Percentiles rank a stretch among this genome's conserved stretches.
Evolutionary conservation across 257 asterid species (phyloP).

Genomic region (Solanum gracilifrons): DNA sequence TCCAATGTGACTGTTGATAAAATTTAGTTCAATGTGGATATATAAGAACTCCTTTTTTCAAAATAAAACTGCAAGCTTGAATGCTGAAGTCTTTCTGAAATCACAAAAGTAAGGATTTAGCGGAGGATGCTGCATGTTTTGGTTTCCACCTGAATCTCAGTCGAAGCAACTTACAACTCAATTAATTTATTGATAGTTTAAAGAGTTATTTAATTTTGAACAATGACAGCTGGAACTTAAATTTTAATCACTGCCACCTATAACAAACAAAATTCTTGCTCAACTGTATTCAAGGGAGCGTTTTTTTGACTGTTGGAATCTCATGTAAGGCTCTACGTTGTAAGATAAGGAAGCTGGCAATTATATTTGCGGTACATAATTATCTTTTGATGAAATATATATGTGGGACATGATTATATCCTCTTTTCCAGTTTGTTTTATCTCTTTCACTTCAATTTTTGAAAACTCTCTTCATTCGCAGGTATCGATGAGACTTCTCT

Average conservation of each 20-base stretch:
- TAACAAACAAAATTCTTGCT: background rate
- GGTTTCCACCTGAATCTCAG: background rate
- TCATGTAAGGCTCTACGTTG: background rate
- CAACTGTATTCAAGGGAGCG: background rate
- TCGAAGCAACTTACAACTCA: background rate
- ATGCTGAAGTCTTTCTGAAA: background rate
- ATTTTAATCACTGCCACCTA: background rate
- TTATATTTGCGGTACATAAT: background rate
- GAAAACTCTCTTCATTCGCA: slow-evolving; percentile 15
- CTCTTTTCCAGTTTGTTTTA: background rate
- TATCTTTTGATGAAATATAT: background rate
- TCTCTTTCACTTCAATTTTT: background rate
- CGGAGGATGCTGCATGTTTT: background rate
- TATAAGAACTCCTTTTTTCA: background rate
- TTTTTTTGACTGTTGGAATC: background rate
- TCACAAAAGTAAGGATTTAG: background rate
- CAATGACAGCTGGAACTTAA: background rate
- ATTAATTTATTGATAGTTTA: background rate
- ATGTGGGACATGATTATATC: background rate
- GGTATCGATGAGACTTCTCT: slow-evolving; percentile 38
- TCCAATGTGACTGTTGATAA: background rate
- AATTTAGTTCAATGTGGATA: background rate
- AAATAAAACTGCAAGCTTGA: background rate
- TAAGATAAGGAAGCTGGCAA: background rate
- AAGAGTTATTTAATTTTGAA: background rate